Conservation (phyloP, 140 eudicot species). For the Anethum foeniculum region DNA sequence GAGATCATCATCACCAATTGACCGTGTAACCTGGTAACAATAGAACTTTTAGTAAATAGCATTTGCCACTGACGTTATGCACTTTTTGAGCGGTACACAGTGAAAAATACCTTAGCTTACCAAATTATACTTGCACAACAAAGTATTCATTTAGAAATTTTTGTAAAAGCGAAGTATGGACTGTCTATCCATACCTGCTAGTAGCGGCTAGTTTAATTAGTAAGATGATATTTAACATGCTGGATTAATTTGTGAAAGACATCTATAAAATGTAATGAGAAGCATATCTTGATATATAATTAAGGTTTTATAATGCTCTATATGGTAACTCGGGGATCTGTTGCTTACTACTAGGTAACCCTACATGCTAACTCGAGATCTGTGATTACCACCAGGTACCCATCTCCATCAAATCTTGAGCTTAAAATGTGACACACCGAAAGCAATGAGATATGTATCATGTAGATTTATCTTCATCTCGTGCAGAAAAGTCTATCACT, state of each 20-base stretch:
- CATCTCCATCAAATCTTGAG: neutral
- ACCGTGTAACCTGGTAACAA: constrained; percentile 68
- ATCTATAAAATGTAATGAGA: neutral
- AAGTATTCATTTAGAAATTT: neutral
- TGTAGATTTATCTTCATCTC: neutral
- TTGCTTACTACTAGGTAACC: neutral
- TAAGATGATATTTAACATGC: neutral
- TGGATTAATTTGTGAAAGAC: neutral
- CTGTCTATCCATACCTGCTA: neutral
- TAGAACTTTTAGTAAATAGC: neutral
- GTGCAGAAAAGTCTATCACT: neutral
- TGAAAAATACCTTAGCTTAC: neutral
- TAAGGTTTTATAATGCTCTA: neutral
- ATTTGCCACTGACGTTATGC: neutral
- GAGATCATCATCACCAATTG: constrained; percentile 96
- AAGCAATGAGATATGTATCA: neutral
- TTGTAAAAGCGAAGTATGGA: neutral
- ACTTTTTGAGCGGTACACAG: neutral
- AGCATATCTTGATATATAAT: neutral
- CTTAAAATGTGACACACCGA: neutral
- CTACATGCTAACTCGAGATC: neutral
- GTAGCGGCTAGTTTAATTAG: neutral
- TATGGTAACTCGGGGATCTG: neutral
- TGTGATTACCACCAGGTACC: neutral
- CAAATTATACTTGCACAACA: neutral